Conservation (phyloP, 2,329 filamentous ascomycete genomes). For the Penicillium vulpinum region DNA sequence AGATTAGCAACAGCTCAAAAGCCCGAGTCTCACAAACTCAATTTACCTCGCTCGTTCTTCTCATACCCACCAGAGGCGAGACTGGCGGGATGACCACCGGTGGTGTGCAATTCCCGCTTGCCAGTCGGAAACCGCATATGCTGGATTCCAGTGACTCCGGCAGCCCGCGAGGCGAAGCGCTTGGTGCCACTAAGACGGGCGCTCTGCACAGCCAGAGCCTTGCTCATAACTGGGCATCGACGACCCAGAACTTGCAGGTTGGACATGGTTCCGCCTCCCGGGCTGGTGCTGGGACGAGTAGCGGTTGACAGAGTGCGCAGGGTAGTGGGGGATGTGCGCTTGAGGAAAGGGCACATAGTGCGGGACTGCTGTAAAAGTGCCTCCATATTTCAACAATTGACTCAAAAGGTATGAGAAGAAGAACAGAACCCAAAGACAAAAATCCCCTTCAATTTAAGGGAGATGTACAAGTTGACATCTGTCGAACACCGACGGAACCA, state of each 20-base stretch:
- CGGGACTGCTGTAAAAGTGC: conserved; percentile 91
- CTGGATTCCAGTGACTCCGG: conserved; percentile 39
- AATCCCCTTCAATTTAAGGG: neutral
- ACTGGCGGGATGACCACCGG: conserved; percentile 72
- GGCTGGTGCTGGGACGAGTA: conserved; percentile 63
- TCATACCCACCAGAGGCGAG: conserved; percentile 61
- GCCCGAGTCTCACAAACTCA: conserved; percentile 1
- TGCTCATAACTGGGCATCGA: conserved; percentile 98
- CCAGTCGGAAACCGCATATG: conserved; percentile 52
- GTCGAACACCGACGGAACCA: neutral
- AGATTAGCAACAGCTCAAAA: conserved; percentile 17
- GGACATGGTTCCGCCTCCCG: conserved; percentile 89
- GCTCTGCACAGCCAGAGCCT: conserved; percentile 85
- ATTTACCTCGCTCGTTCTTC: conserved; percentile 53
- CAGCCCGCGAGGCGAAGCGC: conserved; percentile 40
- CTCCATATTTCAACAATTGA: conserved; percentile 70
- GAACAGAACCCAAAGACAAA: neutral
- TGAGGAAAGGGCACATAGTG: conserved; percentile 95
- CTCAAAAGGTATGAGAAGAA: neutral
- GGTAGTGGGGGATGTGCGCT: conserved; percentile 87
- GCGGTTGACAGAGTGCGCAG: conserved; percentile 80
- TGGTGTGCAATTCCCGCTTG: conserved; percentile 80
- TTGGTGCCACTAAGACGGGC: conserved; percentile 42
- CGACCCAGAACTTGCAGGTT: conserved; percentile 92
- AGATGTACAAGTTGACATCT: neutral